phyloP scores from a whole-genome alignment of 2,329 filamentous ascomycete genomes.

The Claviceps pusilla region DNA sequence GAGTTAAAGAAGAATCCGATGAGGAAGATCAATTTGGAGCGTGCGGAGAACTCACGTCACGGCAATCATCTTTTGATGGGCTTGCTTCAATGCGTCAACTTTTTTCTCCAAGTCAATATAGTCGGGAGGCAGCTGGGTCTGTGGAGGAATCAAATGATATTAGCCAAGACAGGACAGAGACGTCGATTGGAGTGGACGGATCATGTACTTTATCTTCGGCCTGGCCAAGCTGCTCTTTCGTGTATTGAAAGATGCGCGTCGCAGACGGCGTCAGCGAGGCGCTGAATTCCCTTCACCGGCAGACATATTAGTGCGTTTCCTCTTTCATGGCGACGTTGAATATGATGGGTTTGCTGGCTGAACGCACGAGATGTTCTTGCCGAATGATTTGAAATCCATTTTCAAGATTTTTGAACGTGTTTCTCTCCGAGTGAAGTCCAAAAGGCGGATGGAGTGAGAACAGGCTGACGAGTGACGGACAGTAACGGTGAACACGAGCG shows the following conservation, averaged over 20 bases:
- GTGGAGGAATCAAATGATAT: conserved; percentile 6
- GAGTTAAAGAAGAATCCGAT: background rate
- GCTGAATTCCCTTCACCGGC: conserved; percentile 41
- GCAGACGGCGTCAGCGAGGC: conserved; percentile 84
- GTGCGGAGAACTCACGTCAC: conserved; percentile 60
- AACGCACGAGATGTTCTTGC: conserved; percentile 40
- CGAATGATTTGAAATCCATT: conserved; percentile 47
- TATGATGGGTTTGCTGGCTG: background rate
- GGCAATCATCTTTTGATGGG: conserved; percentile 91
- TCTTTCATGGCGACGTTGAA: background rate
- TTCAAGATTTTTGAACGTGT: conserved; percentile 2
- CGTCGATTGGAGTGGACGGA: background rate
- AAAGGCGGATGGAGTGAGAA: background rate
- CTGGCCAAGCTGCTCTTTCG: conserved; percentile 93
- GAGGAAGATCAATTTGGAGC: background rate
- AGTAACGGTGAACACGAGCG: background rate
- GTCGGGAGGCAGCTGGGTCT: conserved; percentile 93
- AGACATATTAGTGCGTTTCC: conserved; percentile 8
- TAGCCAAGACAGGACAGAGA: conserved; percentile 1
- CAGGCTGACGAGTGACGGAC: background rate
- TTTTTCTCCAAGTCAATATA: conserved; percentile 98
- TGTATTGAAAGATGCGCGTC: conserved; percentile 87
- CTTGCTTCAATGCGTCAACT: conserved; percentile 90
- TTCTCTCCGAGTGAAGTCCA: background rate
- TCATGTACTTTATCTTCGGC: conserved; percentile 69